Evolutionary conservation across 768 basidiomycete genomes (phyloP).

Genomic region (Chalciporus sphaerocephalus): DNA sequence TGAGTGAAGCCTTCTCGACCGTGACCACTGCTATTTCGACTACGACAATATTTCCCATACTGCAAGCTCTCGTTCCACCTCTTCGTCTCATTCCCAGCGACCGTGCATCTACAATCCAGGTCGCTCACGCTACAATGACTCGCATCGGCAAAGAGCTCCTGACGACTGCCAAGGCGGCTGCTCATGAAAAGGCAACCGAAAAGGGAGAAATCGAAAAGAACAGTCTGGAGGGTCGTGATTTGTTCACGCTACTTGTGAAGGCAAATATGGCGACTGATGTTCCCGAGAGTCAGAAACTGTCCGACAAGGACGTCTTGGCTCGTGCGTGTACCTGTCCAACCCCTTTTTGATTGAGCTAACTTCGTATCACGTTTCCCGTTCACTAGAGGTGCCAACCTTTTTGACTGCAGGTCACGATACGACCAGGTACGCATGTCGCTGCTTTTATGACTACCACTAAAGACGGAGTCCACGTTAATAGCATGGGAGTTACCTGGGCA

Average conservation of each 20-base stretch:
- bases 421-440: too few species aligned
- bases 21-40: slow-evolving; percentile 12
- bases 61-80: slow-evolving; percentile 34
- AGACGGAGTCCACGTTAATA: too few species aligned
- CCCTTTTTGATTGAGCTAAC: neutral
- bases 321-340: slow-evolving; percentile 37
- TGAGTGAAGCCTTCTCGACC: slow-evolving; percentile 29
- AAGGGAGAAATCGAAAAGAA: too few species aligned
- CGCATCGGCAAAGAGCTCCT: slow-evolving; percentile 49
- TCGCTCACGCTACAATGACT: slow-evolving; percentile 40
- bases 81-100: slow-evolving; percentile 33
- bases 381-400: slow-evolving; percentile 54
- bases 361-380: neutral
- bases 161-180: slow-evolving; percentile 11
- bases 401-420: slow-evolving; percentile 53
- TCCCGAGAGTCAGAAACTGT: too few species aligned
- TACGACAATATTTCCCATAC: slow-evolving; percentile 23
- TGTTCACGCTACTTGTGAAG: too few species aligned
- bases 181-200: slow-evolving; percentile 12
- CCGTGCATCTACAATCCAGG: slow-evolving; percentile 10
- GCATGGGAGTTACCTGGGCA: too few species aligned
- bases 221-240: too few species aligned
- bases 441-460: too few species aligned
- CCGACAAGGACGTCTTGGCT: slow-evolving; percentile 50
- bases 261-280: too few species aligned